Base-by-base conservation (phyloP, 1,284 basidiomycete species). In the Puccinia hordei region DNA sequence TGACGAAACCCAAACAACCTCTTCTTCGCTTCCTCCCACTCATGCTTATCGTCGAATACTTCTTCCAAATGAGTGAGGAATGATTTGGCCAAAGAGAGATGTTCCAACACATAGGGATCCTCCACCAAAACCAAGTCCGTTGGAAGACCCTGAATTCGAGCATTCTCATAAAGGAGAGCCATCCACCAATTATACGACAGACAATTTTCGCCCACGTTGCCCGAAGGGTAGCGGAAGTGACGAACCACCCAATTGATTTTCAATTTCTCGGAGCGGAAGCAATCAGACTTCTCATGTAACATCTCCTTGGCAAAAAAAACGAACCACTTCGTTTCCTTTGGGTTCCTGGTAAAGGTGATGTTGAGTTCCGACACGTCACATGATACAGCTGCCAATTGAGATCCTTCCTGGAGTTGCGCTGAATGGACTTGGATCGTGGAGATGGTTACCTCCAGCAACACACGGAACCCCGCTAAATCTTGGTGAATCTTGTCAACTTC, bases 191-290 rank as follows among this genome's bases (percentile, higher is more conserved):
- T 73, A 17, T 73, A 57, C 1, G 71, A 0, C 33, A 10, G 22
- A 33, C 17, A 15, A 46, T 49, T 46, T 41, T 71, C 33, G 22
- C 15, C 27, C 2, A 49, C 15, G 30, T 46, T 69, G 10, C 66
- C 44, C 12, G 49, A 49, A 6, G 66, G 66, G 46, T 46, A 8
- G 1, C 46, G 24, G 41, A 69, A 69, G 30, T 69, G 66, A 22
- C 66, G 30, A 49, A 49, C 38, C 15, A 69, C 49, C 66, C 66
- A 69, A 49, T 69, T 69, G 30, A 69, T 69, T 30, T 69, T 69
- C 30, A 44, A n/a, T n/a, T 69, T 69, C 30, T 69, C 44, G 3
- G 63, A 41, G 9, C 2, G 33, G 35, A 66, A 66, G 6, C 22
- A 22, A 19, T 46, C 9, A 12, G 3, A 35, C 15, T 66, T 66